A percentile compares a stretch with the other conserved stretches of the same genome.
Evolutionary conservation across 2,329 filamentous ascomycete species (phyloP).

Genomic region (Diaporthe humulicola): DNA sequence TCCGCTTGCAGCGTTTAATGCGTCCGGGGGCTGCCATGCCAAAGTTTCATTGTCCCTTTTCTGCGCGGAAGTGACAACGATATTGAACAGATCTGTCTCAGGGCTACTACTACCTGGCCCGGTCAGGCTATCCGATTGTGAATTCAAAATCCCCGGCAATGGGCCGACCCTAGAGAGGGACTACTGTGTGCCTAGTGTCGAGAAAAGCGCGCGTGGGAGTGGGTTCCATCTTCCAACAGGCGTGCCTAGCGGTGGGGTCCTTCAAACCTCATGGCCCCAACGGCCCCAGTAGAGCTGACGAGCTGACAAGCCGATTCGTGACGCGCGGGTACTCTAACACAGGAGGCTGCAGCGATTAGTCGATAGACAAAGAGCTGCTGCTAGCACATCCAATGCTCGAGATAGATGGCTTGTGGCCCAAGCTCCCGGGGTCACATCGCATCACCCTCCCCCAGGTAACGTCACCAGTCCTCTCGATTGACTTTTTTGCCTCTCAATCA

Average conservation of each 20-base stretch:
- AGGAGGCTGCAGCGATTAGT: background rate
- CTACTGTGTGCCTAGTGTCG: background rate
- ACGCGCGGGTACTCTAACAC: conserved; percentile 14
- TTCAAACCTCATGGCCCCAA: conserved; percentile 10
- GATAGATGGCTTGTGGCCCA: conserved; percentile 4
- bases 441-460: conserved; percentile 1
- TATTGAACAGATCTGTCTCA: background rate
- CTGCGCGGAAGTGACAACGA: background rate
- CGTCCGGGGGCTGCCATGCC: background rate
- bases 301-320: conserved; percentile 20
- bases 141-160: background rate
- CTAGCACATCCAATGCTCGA: background rate
- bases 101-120: background rate
- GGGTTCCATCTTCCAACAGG: conserved; percentile 24
- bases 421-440: conserved; percentile 27
- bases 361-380: background rate
- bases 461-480: conserved; percentile 6
- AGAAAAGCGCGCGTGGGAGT: conserved; percentile 19
- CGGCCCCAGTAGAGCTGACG: conserved; percentile 14
- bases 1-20: conserved; percentile 9
- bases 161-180: background rate
- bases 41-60: background rate
- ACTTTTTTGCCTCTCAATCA: background rate
- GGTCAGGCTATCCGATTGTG: background rate
- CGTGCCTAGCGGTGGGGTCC: background rate